A percentile compares a stretch with the other conserved stretches of the same genome.
Conservation (phyloP, 495 filamentous ascomycete species). For the Hyphodiscus hymeniophilus region DNA sequence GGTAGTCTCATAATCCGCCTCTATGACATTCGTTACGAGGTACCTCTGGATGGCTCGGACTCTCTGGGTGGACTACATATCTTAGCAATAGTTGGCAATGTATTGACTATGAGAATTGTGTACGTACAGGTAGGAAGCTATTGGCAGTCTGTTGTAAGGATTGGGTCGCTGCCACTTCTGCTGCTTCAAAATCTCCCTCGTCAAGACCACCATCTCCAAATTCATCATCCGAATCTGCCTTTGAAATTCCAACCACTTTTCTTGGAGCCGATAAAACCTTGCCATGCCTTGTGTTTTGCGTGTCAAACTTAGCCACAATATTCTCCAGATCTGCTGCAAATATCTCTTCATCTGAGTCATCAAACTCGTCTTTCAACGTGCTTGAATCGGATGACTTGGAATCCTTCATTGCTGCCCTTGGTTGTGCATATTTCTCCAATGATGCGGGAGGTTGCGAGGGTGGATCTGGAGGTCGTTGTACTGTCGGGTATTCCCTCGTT, state of each 20-base stretch:
- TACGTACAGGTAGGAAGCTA: constrained; percentile 40
- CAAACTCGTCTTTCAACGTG: constrained; percentile 40
- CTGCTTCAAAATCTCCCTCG: constrained; percentile 60
- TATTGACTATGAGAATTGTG: constrained; percentile 23
- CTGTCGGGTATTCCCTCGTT: neutral
- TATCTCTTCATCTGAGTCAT: constrained; percentile 54
- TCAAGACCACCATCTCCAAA: constrained; percentile 59
- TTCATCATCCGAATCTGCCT: constrained; percentile 22
- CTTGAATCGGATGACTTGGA: constrained; percentile 5
- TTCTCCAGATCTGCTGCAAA: constrained; percentile 50
- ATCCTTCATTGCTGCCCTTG: neutral
- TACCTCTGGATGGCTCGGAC: constrained; percentile 74
- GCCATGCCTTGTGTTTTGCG: constrained; percentile 20
- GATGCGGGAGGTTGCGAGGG: neutral
- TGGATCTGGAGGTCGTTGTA: neutral
- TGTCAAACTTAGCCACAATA: constrained; percentile 45
- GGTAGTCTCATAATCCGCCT: constrained; percentile 54
- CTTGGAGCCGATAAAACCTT: neutral
- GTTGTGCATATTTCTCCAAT: neutral
- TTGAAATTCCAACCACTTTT: neutral
- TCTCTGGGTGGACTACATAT: constrained; percentile 41
- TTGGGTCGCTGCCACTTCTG: constrained; percentile 52
- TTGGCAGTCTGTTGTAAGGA: constrained; percentile 18
- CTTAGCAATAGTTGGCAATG: constrained; percentile 33
- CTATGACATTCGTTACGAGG: constrained; percentile 60